Conservation (phyloP, 352 stramenopile genomes). For the Blastocystis sp. region DNA sequence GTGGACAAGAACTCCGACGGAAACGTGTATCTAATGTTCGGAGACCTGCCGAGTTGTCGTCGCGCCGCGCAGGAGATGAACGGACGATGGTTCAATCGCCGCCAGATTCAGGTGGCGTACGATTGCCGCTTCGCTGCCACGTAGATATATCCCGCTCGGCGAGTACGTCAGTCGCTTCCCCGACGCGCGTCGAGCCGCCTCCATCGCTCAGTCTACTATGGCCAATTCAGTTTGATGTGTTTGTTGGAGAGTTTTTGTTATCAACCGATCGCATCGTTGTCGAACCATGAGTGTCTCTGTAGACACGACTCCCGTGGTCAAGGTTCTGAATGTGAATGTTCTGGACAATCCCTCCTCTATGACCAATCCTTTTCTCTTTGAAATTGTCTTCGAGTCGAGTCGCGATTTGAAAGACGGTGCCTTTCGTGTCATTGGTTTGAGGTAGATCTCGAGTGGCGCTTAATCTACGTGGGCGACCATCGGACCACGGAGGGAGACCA, state of each 20-base stretch:
- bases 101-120: conserved; percentile 21
- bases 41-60: neutral
- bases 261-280: neutral
- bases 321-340: too few relatives aligned
- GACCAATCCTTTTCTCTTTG: conserved; percentile 95
- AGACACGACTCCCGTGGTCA: too few relatives aligned
- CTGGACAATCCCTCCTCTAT: conserved; percentile 92
- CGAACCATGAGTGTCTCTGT: too few relatives aligned
- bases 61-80: conserved; percentile 16
- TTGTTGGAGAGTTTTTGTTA: conserved; percentile 1
- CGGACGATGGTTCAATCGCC: conserved; percentile 21
- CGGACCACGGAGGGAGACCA: conserved; percentile 87
- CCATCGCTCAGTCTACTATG: conserved; percentile 21
- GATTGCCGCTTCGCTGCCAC: neutral
- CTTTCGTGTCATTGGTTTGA: conserved; percentile 15
- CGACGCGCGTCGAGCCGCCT: conserved; percentile 20
- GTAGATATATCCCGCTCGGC: conserved; percentile 30
- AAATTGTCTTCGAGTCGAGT: conserved; percentile 97
- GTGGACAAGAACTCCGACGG: conserved; percentile 50
- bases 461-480: conserved; percentile 92
- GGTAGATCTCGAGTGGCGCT: conserved; percentile 94
- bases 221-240: conserved; percentile 31
- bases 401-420: conserved; percentile 79
- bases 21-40: conserved; percentile 54
- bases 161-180: conserved; percentile 54